These are phyloP conservation scores for Knufia fluminis DNA, from an alignment of 2,329 filamentous ascomycete genomes.

Conservation along the genomic window DNA sequence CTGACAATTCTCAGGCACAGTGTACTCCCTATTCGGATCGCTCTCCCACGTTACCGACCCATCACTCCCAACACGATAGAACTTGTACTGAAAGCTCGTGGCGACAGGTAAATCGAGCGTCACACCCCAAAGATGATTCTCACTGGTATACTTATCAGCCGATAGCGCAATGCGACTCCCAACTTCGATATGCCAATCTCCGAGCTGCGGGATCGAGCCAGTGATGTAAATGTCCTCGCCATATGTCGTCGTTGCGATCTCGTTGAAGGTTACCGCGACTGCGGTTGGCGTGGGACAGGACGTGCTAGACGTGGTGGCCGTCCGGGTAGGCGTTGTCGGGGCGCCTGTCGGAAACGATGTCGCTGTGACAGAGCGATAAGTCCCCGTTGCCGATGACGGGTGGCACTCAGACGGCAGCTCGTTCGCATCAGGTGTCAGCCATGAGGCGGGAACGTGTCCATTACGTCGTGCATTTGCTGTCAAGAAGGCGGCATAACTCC, in stretches of 20 bases:
- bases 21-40: constrained; percentile 41
- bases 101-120: constrained; percentile 49
- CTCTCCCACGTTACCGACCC: constrained; percentile 56
- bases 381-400: constrained; percentile 17
- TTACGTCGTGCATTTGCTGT: constrained; percentile 23
- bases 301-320: constrained; percentile 3
- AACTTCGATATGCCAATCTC: constrained; percentile 33
- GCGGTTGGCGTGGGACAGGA: constrained; percentile 9
- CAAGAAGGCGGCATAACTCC: constrained; percentile 37
- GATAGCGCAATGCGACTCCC: constrained; percentile 47
- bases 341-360: constrained; percentile 1
- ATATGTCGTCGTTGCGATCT: constrained; percentile 15
- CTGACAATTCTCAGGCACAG: constrained; percentile 25
- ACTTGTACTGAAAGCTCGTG: constrained; percentile 57
- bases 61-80: constrained; percentile 48
- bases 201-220: constrained; percentile 51
- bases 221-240: constrained; percentile 57
- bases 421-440: constrained; percentile 16
- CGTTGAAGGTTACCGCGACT: constrained; percentile 16
- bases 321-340: constrained; percentile 11
- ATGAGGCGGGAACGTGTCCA: constrained; percentile 17
- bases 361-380: constrained; percentile 13
- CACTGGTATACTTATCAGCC: constrained; percentile 49
- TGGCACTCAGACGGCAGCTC: constrained; percentile 15
- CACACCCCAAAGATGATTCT: constrained; percentile 53